Evolutionary conservation across 2,329 filamentous ascomycete species (phyloP), one percentile per base, ranked within the genome.

Genomic region (Paraconiothyrium sp.): DNA sequence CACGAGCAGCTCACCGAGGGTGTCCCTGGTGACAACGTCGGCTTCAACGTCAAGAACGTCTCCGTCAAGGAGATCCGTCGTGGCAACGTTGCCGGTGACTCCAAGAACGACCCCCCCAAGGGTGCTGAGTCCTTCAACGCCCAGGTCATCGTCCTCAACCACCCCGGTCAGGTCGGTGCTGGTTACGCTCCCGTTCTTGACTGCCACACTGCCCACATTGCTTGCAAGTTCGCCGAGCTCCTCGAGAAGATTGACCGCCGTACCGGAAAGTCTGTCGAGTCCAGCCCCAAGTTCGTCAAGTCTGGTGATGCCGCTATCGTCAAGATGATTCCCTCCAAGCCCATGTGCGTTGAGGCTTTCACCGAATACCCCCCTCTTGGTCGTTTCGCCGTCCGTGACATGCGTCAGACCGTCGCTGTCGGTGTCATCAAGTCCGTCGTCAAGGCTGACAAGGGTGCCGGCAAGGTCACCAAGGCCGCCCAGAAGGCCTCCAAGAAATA

Each of bases 21-120:
- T 92, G 81, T 92, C 74, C 95, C 95, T 81, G 95, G 95, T 90
- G 95, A 99, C 92, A 99, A 99, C 89, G 95, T 99, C 84, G 95
- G 95, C 79, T 99, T 99, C 94, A 99, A 99, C 92, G 94, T 99
- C 87, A 99, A 99, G 94, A 99, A 99, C 95, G 95, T 99, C 80
- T 98, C 95, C 85, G 95, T 99, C 87, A 99, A 99, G 94, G 95
- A 99, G 84, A 97, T 99, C 82, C 95, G 95, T 86, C 95, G 95
- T 97, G 95, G 95, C 82, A 98, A 99, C 91, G 95, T 99, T 78
- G 92, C 92, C 80, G 93, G 93, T 93, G 95, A 99, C 93, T 94
- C 92, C 90, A 99, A 99, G 94, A 96, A 97, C 89, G 95, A 99
- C 88, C 95, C 95, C 78, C 93, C 95, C 72, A 82, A 85, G 82